Conservation (phyloP, 2,329 filamentous ascomycete species). For the Neospermospora avenae region DNA sequence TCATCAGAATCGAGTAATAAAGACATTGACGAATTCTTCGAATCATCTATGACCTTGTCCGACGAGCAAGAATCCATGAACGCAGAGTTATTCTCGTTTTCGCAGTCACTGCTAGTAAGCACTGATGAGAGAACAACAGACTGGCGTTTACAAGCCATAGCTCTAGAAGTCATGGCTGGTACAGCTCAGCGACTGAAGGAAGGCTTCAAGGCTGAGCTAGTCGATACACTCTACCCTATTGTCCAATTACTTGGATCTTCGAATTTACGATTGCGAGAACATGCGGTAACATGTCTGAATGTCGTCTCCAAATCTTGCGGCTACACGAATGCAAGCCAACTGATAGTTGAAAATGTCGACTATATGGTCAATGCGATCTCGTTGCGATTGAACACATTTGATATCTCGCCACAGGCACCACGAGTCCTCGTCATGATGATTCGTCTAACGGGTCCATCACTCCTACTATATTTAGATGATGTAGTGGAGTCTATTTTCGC, state of each 20-base stretch:
- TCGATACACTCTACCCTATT: conserved; percentile 89
- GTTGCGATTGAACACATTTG: conserved; percentile 83
- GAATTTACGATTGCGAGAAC: conserved; percentile 64
- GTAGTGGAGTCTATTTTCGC: conserved; percentile 88
- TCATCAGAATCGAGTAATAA: conserved; percentile 49
- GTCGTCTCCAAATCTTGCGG: conserved; percentile 71
- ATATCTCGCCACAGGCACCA: conserved; percentile 86
- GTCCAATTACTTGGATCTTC: conserved; percentile 79
- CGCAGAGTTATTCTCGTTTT: conserved; percentile 60
- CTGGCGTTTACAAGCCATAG: conserved; percentile 74
- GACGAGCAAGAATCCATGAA: conserved; percentile 46
- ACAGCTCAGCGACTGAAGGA: conserved; percentile 64
- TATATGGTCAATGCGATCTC: conserved; percentile 95
- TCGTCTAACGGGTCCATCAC: conserved; percentile 71
- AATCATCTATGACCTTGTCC: conserved; percentile 44
- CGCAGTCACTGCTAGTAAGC: conserved; percentile 58
- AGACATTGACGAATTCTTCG: conserved; percentile 65
- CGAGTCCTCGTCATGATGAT: conserved; percentile 95
- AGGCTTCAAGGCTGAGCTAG: conserved; percentile 78
- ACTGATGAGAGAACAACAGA: conserved; percentile 49
- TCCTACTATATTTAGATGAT: conserved; percentile 89
- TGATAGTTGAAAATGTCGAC: conserved; percentile 89
- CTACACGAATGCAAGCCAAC: conserved; percentile 69
- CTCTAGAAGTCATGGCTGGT: conserved; percentile 76
- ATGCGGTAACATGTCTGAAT: conserved; percentile 82